Conservation (phyloP, 805 yeast species). For the Pichia thaimueangensis region DNA sequence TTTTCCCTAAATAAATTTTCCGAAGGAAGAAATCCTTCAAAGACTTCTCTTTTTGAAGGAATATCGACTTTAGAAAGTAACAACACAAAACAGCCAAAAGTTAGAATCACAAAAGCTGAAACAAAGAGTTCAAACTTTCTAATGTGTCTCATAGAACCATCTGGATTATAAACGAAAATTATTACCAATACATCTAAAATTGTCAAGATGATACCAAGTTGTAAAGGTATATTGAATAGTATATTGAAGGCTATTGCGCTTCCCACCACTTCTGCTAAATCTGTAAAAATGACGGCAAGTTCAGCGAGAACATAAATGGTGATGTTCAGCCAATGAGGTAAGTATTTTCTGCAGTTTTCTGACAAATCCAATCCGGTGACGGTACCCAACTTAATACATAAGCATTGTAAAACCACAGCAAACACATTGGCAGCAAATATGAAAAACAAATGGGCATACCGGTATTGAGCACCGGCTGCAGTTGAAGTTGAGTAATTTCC, state of each 20-base stretch:
- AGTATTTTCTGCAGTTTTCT: slow-evolving; percentile 67
- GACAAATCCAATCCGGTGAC: slow-evolving; percentile 88
- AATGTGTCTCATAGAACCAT: slow-evolving; percentile 68
- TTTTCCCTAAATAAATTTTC: slow-evolving; percentile 48
- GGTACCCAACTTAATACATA: slow-evolving; percentile 81
- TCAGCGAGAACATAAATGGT: slow-evolving; percentile 69
- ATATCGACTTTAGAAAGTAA: slow-evolving; percentile 58
- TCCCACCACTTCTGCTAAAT: slow-evolving; percentile 90
- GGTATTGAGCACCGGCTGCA: slow-evolving; percentile 76
- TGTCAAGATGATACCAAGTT: slow-evolving; percentile 71
- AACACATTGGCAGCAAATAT: slow-evolving; percentile 72
- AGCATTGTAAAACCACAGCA: slow-evolving; percentile 76
- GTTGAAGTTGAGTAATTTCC: slow-evolving; percentile 91
- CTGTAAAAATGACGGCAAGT: slow-evolving; percentile 85
- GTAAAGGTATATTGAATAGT: slow-evolving; percentile 64
- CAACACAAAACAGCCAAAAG: slow-evolving; percentile 68
- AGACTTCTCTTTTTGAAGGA: slow-evolving; percentile 45
- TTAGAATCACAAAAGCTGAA: slow-evolving; percentile 59
- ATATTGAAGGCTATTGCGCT: slow-evolving; percentile 83
- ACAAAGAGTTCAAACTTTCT: slow-evolving; percentile 76
- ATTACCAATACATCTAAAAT: slow-evolving; percentile 76
- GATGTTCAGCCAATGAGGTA: slow-evolving; percentile 62
- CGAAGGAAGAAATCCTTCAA: slow-evolving; percentile 64
- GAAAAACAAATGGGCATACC: slow-evolving; percentile 66
- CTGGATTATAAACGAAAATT: slow-evolving; percentile 69